A percentile compares a stretch with the other conserved stretches of the same genome.
Conservation (phyloP, 2,329 filamentous ascomycete species). For the Colletotrichum coccodes region DNA sequence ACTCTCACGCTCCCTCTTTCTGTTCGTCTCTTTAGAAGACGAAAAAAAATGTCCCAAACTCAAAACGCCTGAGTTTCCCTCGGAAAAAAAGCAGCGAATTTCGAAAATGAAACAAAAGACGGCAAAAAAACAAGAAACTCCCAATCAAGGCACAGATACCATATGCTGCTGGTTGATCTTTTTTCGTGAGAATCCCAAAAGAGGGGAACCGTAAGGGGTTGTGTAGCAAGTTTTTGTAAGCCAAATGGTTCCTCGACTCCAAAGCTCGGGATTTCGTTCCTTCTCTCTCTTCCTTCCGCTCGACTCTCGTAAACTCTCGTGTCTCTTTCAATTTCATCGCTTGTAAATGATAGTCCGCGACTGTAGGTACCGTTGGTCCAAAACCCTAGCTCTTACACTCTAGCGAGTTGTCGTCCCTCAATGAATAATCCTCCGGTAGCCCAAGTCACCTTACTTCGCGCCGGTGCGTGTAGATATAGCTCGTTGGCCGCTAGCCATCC, state of each 20-base stretch:
- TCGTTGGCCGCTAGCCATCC: not conserved
- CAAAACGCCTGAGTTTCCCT: conserved; percentile 26
- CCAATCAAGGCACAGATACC: conserved; percentile 30
- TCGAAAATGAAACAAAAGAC: not conserved
- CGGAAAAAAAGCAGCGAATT: not conserved
- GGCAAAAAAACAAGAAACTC: conserved; percentile 23
- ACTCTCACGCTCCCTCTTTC: not conserved
- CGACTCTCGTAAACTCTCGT: not conserved
- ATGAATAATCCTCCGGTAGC: not conserved
- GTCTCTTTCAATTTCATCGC: conserved; percentile 19
- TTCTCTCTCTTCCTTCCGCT: not conserved
- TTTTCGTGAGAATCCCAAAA: conserved; percentile 26
- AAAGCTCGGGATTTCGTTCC: not conserved
- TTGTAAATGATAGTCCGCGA: conserved; percentile 21
- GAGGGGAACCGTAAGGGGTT: not conserved
- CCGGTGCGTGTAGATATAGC: not conserved
- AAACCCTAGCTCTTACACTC: not conserved
- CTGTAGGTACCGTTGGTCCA: not conserved
- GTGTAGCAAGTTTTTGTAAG: conserved; percentile 2
- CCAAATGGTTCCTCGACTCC: not conserved
- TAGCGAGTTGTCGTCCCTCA: not conserved
- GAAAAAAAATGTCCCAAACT: conserved; percentile 17
- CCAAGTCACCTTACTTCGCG: not conserved
- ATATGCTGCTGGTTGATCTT: conserved; percentile 24
- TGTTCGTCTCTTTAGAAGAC: conserved; percentile 17